A percentile compares a stretch with the other conserved stretches of the same genome.
phyloP scores from a whole-genome alignment of 129 eudicot species.

The Solidago caesia region DNA sequence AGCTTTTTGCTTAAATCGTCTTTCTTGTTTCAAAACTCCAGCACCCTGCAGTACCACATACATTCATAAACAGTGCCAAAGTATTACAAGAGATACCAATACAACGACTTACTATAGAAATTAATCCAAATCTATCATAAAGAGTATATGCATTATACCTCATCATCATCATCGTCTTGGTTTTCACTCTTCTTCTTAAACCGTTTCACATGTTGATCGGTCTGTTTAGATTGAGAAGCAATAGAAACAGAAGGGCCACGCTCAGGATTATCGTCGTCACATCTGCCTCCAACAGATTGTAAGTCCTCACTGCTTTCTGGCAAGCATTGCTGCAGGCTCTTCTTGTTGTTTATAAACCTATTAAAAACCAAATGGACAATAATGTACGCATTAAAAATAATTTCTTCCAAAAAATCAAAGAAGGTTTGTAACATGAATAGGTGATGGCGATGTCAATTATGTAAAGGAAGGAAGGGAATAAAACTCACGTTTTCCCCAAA shows the following conservation, averaged over 20 bases:
- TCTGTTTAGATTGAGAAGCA: slow-evolving; percentile 40
- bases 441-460: slow-evolving; percentile 34
- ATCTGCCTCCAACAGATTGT: slow-evolving; percentile 81
- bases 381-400: background rate
- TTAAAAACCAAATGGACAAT: background rate
- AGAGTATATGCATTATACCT: slow-evolving; percentile 57
- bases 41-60: slow-evolving; percentile 50
- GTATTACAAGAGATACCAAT: slow-evolving; percentile 30
- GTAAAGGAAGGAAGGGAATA: slow-evolving; percentile 24
- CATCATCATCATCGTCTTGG: slow-evolving; percentile 75
- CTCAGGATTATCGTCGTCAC: slow-evolving; percentile 49
- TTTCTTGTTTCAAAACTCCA: slow-evolving; percentile 40
- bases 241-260: slow-evolving; percentile 33
- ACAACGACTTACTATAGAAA: slow-evolving; percentile 40
- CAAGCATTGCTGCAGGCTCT: slow-evolving; percentile 76
- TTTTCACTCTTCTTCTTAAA: slow-evolving; percentile 72
- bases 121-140: slow-evolving; percentile 32
- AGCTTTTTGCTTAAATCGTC: slow-evolving; percentile 53
- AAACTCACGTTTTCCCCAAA: slow-evolving; percentile 63
- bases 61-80: slow-evolving; percentile 39
- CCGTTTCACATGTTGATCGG: slow-evolving; percentile 49
- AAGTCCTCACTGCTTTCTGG: slow-evolving; percentile 64
- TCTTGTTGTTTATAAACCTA: slow-evolving; percentile 80
- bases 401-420: slow-evolving; percentile 1
- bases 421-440: background rate